Base-by-base conservation (phyloP, 441 rosid species). In the Viola pubescens region DNA sequence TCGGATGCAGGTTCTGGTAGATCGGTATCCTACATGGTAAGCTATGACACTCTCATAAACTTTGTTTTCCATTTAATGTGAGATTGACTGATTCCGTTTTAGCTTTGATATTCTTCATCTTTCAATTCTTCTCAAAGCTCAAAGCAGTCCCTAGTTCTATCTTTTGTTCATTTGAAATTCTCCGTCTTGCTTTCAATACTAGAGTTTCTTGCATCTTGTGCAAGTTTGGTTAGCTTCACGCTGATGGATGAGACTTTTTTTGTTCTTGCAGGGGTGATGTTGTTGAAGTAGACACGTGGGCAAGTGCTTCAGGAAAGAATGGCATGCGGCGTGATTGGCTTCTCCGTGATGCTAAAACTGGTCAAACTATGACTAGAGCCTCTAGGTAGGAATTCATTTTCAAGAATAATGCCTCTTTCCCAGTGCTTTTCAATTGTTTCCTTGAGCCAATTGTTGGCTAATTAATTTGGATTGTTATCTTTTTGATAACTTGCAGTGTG, bases 281-380 rank as follows among this genome's bases (percentile, higher is more conserved):
- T 56, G 94, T 94, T 37, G 74, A 87, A 63, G 90, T 88, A 7
- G 94, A 94, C 66, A 90, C 99, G 3, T 90, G 97, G 97, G 96
- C 79, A 52, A 77, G 87, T 84, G 79, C 75, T 46, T 94, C 97
- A 13, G 97, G 99, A 50, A 94, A 88, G 70, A 91, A 90, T 61
- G 96, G 99, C 42, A 88, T 90, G 97, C 94, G 97, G 3, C 95
- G 99, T 58, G 99, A 87, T 81, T 94, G 95, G 97, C 79, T 81
- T 51, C 74, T 94, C 37, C 82, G 83, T 11, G 89, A 94, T 67
- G n/a, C 75, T 56, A 77, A 73, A 70, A 86, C 94, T 9, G 97
- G 99, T 59, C 86, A 94, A 74, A 78, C 66, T 52, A 76, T 94
- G 66, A 88, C 94, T 4, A 73, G 97, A 72, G 99, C 99, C 19